phyloP scores from a whole-genome alignment of 768 basidiomycete genomes.

The Sutorius australiensis region DNA sequence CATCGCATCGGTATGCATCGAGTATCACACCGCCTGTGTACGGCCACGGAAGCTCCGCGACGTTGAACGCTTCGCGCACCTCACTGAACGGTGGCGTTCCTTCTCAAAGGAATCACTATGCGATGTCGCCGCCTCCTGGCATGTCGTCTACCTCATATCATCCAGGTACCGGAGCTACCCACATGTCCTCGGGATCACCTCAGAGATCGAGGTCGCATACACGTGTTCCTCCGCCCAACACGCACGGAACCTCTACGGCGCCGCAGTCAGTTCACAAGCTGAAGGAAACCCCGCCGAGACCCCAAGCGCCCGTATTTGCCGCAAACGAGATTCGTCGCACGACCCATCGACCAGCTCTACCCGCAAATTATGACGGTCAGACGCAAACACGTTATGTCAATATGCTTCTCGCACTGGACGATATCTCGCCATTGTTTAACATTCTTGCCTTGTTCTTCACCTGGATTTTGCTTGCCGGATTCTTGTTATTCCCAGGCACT shows the following conservation, averaged over 20 bases:
- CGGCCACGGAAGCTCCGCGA: conserved; percentile 25
- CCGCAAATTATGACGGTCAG: conserved; percentile 20
- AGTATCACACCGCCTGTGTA: conserved; percentile 23
- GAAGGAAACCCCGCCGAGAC: not conserved
- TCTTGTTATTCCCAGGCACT: conserved; percentile 60
- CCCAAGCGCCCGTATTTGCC: not conserved
- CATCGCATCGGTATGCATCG: conserved; percentile 31
- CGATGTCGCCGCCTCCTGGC: conserved; percentile 10
- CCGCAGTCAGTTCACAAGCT: not conserved
- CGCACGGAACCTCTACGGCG: not conserved
- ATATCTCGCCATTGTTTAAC: conserved; percentile 48
- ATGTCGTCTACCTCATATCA: conserved; percentile 3
- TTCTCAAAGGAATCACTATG: conserved; percentile 11
- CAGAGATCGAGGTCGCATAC: conserved; percentile 19
- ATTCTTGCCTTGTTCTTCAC: conserved; percentile 55
- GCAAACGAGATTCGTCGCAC: conserved; percentile 18
- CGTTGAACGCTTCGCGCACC: conserved; percentile 15
- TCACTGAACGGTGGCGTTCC: conserved; percentile 19
- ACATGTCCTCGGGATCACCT: conserved; percentile 8
- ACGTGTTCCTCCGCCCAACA: conserved; percentile 7
- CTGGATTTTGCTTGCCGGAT: conserved; percentile 61
- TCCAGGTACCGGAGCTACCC: not conserved
- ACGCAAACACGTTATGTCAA: conserved; percentile 50
- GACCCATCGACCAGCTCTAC: conserved; percentile 22
- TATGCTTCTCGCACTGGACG: conserved; percentile 60